phyloP scores from a whole-genome alignment of 345 rosid genomes.

The Reutealis trisperma region DNA sequence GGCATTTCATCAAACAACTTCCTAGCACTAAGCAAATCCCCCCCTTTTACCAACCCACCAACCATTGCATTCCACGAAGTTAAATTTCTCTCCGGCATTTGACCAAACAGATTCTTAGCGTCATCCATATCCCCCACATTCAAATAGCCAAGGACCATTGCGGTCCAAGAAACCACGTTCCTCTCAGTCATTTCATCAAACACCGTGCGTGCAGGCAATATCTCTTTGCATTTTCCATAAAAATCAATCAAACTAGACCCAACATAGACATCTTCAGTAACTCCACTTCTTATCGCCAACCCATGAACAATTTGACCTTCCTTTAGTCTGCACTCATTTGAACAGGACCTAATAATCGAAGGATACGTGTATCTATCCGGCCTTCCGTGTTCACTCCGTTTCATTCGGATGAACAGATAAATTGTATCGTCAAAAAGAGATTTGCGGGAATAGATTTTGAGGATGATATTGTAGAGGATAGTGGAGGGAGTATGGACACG shows the following conservation, averaged over 20 bases:
- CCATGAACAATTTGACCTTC: conserved; percentile 63
- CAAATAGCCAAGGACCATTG: conserved; percentile 59
- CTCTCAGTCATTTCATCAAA: conserved; percentile 59
- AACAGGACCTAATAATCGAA: conserved; percentile 53
- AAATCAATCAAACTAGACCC: conserved; percentile 66
- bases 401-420: conserved; percentile 57
- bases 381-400: conserved; percentile 28
- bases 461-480: conserved; percentile 59
- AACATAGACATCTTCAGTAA: conserved; percentile 47
- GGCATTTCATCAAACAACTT: conserved; percentile 40
- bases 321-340: conserved; percentile 35
- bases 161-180: conserved; percentile 76
- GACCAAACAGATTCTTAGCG: conserved; percentile 49
- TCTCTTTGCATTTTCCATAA: conserved; percentile 60
- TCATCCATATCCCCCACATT: conserved; percentile 47
- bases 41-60: conserved; percentile 47
- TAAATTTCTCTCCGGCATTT: conserved; percentile 59
- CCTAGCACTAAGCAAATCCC: conserved; percentile 47
- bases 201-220: conserved; percentile 53
- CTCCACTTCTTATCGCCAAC: conserved; percentile 43
- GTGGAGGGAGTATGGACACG: conserved; percentile 47
- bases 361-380: conserved; percentile 64
- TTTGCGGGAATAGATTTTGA: conserved; percentile 41
- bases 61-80: conserved; percentile 70
- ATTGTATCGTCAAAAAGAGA: conserved; percentile 36